Conservation (phyloP, 1,284 basidiomycete genomes). For the Naganishia sp. region DNA sequence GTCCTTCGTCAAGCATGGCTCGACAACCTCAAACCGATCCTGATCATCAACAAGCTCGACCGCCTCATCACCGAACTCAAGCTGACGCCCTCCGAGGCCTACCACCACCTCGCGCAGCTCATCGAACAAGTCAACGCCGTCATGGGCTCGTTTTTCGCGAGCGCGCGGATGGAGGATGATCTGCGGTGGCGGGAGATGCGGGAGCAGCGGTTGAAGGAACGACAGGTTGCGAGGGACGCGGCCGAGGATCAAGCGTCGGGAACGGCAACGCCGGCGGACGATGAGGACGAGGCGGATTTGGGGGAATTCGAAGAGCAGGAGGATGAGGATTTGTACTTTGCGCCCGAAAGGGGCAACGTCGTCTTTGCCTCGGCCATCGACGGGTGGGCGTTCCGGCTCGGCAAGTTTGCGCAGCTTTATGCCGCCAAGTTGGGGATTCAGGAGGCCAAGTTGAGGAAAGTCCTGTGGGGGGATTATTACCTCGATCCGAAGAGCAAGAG, state of each 20-base stretch:
- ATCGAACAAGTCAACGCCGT: conserved; percentile 99
- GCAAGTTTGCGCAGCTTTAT: conserved; percentile 91
- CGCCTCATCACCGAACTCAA: conserved; percentile 92
- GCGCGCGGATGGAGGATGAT: conserved; percentile 97
- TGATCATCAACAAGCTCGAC: conserved; percentile 98
- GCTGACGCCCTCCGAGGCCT: conserved; percentile 86
- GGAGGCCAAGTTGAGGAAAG: conserved; percentile 79
- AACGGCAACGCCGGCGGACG: conserved; percentile 55
- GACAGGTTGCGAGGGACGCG: conserved; percentile 66
- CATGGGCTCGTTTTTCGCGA: conserved; percentile 93
- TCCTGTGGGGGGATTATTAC: conserved; percentile 97
- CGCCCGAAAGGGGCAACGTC: conserved; percentile 93
- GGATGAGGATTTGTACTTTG: conserved; percentile 97
- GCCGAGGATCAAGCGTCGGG: conserved; percentile 60
- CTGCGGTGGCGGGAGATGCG: conserved; percentile 88
- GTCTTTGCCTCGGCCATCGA: conserved; percentile 96
- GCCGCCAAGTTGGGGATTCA: conserved; percentile 88
- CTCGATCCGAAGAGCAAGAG: conserved; percentile 95
- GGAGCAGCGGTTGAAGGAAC: conserved; percentile 73
- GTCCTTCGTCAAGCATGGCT: conserved; percentile 95
- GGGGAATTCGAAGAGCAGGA: conserved; percentile 82
- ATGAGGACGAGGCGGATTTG: conserved; percentile 26
- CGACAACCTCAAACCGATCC: conserved; percentile 82
- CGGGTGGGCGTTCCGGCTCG: conserved; percentile 95
- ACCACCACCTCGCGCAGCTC: conserved; percentile 87